Conservation (phyloP, 2,329 filamentous ascomycete genomes). For the Colletotrichum horii region DNA sequence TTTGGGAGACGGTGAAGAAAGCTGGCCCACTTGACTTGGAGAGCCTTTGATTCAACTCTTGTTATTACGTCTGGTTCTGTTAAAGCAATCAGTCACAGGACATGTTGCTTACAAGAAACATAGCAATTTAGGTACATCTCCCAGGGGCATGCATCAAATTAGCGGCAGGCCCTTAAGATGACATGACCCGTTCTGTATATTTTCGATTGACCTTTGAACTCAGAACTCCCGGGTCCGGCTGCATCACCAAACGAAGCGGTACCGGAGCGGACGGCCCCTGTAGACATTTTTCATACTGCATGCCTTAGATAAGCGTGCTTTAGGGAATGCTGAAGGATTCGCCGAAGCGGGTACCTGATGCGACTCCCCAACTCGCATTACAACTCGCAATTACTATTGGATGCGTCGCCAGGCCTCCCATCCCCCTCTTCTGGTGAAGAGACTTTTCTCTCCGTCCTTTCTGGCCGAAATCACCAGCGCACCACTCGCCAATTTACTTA, state of each 20-base stretch:
- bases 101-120: not conserved
- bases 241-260: not conserved
- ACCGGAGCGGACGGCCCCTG: not conserved
- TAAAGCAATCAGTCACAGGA: not conserved
- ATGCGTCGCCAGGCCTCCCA: not conserved
- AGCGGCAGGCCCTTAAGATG: not conserved
- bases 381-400: not conserved
- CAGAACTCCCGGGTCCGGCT: not conserved
- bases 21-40: not conserved
- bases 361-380: not conserved
- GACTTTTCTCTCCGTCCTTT: not conserved
- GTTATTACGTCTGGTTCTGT: not conserved
- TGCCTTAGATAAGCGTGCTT: not conserved
- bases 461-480: not conserved
- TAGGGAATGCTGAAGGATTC: not conserved
- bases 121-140: not conserved
- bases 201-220: not conserved
- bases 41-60: not conserved
- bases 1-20: constrained; percentile 19
- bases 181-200: not conserved
- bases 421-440: not conserved
- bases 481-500: not conserved
- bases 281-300: not conserved
- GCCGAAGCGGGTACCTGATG: not conserved
- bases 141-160: not conserved